Conservation (phyloP, 768 basidiomycete genomes). For the Crucibulum laeve region DNA sequence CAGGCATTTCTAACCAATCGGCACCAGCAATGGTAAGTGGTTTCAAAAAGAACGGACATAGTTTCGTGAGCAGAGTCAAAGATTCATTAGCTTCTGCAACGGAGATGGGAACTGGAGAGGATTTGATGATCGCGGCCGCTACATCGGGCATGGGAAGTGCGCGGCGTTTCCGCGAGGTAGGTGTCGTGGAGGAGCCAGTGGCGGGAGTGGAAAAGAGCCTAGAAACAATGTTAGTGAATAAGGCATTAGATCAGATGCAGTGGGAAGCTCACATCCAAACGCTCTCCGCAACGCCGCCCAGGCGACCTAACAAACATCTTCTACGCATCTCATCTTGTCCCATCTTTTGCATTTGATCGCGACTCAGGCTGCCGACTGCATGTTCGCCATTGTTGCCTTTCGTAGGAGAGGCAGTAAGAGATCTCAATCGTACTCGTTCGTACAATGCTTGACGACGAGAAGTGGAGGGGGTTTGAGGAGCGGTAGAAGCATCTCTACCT, state of each 20-base stretch:
- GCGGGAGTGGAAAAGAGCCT: constrained; percentile 74
- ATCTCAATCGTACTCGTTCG: constrained; percentile 74
- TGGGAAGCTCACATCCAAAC: constrained; percentile 69
- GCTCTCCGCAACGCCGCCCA: constrained; percentile 80
- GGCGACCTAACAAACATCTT: constrained; percentile 71
- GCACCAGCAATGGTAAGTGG: constrained; percentile 55
- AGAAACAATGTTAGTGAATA: constrained; percentile 4
- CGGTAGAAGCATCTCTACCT: constrained; percentile 48
- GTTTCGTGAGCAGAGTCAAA: constrained; percentile 53
- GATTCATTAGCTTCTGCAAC: constrained; percentile 75
- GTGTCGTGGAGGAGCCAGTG: constrained; percentile 41
- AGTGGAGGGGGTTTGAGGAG: constrained; percentile 65
- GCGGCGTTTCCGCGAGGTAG: constrained; percentile 64
- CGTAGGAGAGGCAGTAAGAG: constrained; percentile 62
- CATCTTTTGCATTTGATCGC: constrained; percentile 65
- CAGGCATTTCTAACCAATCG: constrained; percentile 63
- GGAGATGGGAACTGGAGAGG: constrained; percentile 78
- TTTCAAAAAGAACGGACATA: constrained; percentile 81
- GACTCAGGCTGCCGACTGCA: constrained; percentile 45
- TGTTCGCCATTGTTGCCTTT: constrained; percentile 43
- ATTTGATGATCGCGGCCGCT: constrained; percentile 66
- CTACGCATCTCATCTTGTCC: constrained; percentile 77
- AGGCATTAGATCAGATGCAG: constrained; percentile 1
- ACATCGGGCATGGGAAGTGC: constrained; percentile 68
- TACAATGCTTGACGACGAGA: constrained; percentile 78